Evolutionary conservation across 2,329 filamentous ascomycete species (phyloP).

Genomic region (Bipolaris sorokiniana): DNA sequence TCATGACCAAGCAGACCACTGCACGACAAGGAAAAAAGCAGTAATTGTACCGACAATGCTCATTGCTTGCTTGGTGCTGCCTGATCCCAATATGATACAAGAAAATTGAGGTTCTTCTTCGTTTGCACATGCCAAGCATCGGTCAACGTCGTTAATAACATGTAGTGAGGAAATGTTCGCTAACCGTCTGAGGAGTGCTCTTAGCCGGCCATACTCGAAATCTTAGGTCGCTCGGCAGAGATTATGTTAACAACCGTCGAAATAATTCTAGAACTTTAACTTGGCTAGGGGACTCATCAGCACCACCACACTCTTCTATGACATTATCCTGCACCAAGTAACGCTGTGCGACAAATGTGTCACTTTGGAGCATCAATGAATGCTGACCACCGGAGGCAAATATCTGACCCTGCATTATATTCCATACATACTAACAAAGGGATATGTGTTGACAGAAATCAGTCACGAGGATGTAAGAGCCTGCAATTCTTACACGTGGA

Average conservation of each 20-base stretch:
- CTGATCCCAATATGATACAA: background rate
- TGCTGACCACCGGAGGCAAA: background rate
- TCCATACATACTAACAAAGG: background rate
- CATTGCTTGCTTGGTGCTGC: background rate
- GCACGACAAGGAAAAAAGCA: background rate
- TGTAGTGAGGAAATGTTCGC: background rate
- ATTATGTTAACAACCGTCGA: background rate
- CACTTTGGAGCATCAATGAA: background rate
- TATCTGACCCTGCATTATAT: background rate
- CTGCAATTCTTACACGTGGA: background rate
- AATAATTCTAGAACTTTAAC: background rate
- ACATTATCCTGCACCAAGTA: background rate
- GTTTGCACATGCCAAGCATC: background rate
- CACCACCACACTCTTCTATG: background rate
- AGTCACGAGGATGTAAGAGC: background rate
- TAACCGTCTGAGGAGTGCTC: background rate
- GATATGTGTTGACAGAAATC: background rate
- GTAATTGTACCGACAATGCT: background rate
- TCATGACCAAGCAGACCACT: slow-evolving; percentile 33
- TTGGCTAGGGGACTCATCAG: background rate
- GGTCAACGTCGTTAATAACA: too few relatives aligned
- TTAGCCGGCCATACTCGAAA: background rate
- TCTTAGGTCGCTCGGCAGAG: background rate
- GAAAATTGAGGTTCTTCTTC: background rate
- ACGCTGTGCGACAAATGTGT: background rate